Conservation (phyloP, 73 alveolate genomes). For the Tetrahymena thermophila region DNA sequence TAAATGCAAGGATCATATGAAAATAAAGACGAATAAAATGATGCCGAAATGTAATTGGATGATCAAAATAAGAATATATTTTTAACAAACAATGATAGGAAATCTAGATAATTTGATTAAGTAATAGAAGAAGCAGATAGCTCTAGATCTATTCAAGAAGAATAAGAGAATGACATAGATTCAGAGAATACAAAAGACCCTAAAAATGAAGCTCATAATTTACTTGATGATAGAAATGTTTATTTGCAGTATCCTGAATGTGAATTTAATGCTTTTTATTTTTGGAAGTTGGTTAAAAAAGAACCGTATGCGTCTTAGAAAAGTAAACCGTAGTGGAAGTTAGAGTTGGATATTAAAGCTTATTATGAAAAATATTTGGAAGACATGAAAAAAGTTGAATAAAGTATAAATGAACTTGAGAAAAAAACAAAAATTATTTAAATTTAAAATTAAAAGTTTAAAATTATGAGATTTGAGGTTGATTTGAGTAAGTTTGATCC, state of each 20-base stretch:
- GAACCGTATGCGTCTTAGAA: background rate
- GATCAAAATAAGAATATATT: background rate
- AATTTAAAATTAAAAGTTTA: slow-evolving; percentile 22
- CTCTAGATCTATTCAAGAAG: background rate
- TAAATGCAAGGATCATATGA: background rate
- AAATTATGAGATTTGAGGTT: slow-evolving; percentile 1
- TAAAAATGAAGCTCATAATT: background rate
- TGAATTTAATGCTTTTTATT: slow-evolving; percentile 37
- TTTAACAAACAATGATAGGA: background rate
- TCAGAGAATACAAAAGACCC: background rate
- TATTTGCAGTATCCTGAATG: slow-evolving; percentile 7
- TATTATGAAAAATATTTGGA: slow-evolving; percentile 25
- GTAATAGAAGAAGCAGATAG: background rate
- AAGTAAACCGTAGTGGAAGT: slow-evolving; percentile 37
- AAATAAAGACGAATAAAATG: background rate
- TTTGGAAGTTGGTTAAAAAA: slow-evolving; percentile 3
- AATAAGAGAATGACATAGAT: background rate
- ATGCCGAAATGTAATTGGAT: background rate
- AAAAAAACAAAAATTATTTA: slow-evolving; percentile 21
- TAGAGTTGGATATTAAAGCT: slow-evolving; percentile 15
- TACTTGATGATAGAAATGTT: slow-evolving; percentile 4
- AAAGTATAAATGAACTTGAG: slow-evolving; percentile 12
- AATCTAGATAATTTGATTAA: background rate
- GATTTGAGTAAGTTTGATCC: background rate
- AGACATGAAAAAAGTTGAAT: slow-evolving; percentile 13